Conservation (phyloP, 1,139 yeast genomes). For the Citeromyces hawaiiensis region DNA sequence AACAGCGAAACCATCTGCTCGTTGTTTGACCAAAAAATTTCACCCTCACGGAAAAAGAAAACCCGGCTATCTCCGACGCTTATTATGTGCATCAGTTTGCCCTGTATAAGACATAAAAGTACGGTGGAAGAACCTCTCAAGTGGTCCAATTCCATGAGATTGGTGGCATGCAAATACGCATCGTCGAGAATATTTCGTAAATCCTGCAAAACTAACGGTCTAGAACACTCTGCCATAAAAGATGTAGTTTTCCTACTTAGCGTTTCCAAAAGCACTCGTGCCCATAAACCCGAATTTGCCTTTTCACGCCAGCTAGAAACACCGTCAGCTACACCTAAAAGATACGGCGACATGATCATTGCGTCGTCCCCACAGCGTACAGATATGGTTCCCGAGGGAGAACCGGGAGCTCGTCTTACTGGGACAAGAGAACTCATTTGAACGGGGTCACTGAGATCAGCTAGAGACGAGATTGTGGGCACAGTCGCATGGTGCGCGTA, state of each 20-base stretch:
- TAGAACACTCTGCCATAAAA: constrained; percentile 27
- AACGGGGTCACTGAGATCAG: constrained; percentile 38
- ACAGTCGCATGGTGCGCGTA: constrained; percentile 31
- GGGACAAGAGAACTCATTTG: constrained; percentile 28
- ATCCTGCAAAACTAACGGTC: constrained; percentile 28
- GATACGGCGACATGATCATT: constrained; percentile 42
- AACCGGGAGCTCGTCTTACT: constrained; percentile 37
- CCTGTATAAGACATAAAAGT: constrained; percentile 32
- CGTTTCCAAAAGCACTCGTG: constrained; percentile 41
- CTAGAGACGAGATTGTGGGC: constrained; percentile 33
- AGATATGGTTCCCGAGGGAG: constrained; percentile 38
- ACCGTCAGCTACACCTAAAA: constrained; percentile 48
- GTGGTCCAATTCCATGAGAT: constrained; percentile 36
- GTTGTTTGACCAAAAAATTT: constrained; percentile 28
- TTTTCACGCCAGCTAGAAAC: constrained; percentile 44
- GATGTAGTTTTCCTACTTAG: constrained; percentile 29
- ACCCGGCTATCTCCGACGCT: constrained; percentile 45
- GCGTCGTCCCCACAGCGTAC: constrained; percentile 51
- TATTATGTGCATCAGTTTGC: constrained; percentile 24
- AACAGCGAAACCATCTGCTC: constrained; percentile 33
- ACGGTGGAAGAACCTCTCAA: constrained; percentile 42
- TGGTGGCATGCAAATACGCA: constrained; percentile 36
- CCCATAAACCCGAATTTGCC: constrained; percentile 38
- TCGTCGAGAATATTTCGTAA: constrained; percentile 35
- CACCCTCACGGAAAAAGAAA: constrained; percentile 33